Evolutionary conservation across 2,329 filamentous ascomycete genomes (phyloP), one percentile per base, ranked within the genome.

Genomic region (Aspergillus piperis): DNA sequence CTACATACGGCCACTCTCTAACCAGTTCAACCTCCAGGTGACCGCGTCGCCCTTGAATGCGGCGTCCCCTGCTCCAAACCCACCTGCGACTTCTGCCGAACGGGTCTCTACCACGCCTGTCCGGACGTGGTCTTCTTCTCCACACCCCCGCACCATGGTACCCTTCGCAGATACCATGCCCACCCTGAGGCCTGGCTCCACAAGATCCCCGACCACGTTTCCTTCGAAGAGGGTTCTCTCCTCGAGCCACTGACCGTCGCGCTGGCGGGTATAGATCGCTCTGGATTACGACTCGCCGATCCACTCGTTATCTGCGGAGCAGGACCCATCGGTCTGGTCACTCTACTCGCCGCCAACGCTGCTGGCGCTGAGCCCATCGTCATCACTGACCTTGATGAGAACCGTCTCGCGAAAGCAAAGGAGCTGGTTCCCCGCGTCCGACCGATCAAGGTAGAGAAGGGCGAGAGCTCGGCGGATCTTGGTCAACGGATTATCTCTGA

Each of bases 141-240:
- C 5, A 67, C 65, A 21, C 65, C 65, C 3, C 64, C 65, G 6
- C 64, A 66, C 38, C 60, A 67, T 21, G 65, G 65, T 21, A 67
- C 65, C 0, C 55, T 67, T 19, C 57, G 64, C 21, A 56, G 62
- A n/a, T 66, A 67, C 58, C 64, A 67, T 38, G 62, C 64, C 23
- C 64, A 64, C 47, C 64, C 60, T 1, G 62, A 62, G 11, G 65
- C 64, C 10, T 67, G 64, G 64, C 62, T 66, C 2, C 64, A 66
- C 54, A 56, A 51, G 8, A 50, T 66, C 13, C 65, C 65, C 13
- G 59, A 64, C 41, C 55, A 66, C 19, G 32, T 66, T 13, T 47
- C 57, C 17, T 66, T 64, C 25, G 63, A 67, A 17, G 64, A 66
- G 36, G 65, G 65, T 1, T 56, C 65, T 1, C 57, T 65, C 0